Evolutionary conservation across 2,329 filamentous ascomycete species (phyloP), one percentile per base, ranked within the genome.

Genomic region (Arthroderma uncinatum): DNA sequence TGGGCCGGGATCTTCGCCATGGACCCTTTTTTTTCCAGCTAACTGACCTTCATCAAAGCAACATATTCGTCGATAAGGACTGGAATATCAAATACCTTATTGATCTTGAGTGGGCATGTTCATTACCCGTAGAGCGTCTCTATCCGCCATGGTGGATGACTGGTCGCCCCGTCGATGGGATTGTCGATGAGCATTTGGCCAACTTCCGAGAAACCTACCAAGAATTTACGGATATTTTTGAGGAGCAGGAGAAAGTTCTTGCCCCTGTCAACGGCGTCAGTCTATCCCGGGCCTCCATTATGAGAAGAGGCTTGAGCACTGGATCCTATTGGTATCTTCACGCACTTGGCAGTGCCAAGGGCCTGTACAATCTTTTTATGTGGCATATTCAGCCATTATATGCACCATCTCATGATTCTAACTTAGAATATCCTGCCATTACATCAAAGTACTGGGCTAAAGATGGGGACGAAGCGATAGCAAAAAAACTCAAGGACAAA

Each of bases 21-120:
- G 71, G 71, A 1, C 70, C 70, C 0, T 75, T 73, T 58, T 58
- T 69, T 30, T 63, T 69, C 34, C 63, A 54, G 1, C 65, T 76
- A 8, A 74, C 71, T 6, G 73, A 76, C 59, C 62, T 76, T 12
- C 69, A 75, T 56, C 63, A 63, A 48, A 70, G 69, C 55, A 75
- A 76, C 54, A 68, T 70, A 30, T 60, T 60, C 52, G 67, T 69
- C 8, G 66, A 70, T 58, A 54, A 65, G 3, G 57, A 69, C n/a
- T 71, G 70, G 67, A 63, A 71, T 59, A 64, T 72, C 47, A 70
- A 55, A 33, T 61, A 53, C 16, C 56, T 71, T 10, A 66, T 71
- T 52, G 67, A 71, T 54, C 60, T 73, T 6, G 68, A 71, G 61
- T 72, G 65, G 64, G 63, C 64, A 37, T 70, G 64, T 59, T 65